Base-by-base conservation (phyloP, 2,329 filamentous ascomycete species). In the Cephalotrichum gorgonifer region DNA sequence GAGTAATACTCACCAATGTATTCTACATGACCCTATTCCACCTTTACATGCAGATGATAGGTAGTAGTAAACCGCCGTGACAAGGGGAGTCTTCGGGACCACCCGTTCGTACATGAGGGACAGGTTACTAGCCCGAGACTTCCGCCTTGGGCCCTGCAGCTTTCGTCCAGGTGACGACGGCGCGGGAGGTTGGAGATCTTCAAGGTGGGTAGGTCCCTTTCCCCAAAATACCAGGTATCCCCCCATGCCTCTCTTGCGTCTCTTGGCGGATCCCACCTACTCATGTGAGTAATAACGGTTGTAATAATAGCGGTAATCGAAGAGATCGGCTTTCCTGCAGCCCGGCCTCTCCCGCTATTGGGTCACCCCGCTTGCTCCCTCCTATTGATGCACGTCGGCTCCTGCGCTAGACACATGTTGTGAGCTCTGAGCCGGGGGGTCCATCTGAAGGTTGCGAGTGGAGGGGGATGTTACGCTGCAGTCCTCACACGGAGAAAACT, bases 341-440 rank as follows among this genome's bases (percentile, higher is more conserved):
- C 20, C 8, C 27, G 26, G 4, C 6, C 28, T n/a, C 26, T 25
- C 27, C 15, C 27, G 11, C 20, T 43, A 48, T 48, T 48, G 38
- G 46, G 43, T 26, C n/a, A 6, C 11, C 20, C 26, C 14, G 27
- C 20, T 39, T 14, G 35, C 12, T 22, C 22, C 25, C 12, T 14
- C 35, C 26, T 45, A 28, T 30, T 42, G 46, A 48, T 48, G 46
- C 46, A 43, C 35, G 46, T 41, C 46, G 46, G 46, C 35, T 48
- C 26, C 46, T 26, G 39, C 46, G 33, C 27, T 38, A 48, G 46
- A 26, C 46, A 43, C 33, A 38, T 43, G 38, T 11, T n/a, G 35
- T 20, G 35, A 39, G n/a, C 35, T 22, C 12, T 30, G 27, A 6
- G 27, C 15, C 6, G n/a, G 6, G 12, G 35, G 17, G 7, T 6